Evolutionary conservation across 768 basidiomycete genomes (phyloP), one percentile per base, ranked within the genome.

Genomic region (Fomitopsis serialis): DNA sequence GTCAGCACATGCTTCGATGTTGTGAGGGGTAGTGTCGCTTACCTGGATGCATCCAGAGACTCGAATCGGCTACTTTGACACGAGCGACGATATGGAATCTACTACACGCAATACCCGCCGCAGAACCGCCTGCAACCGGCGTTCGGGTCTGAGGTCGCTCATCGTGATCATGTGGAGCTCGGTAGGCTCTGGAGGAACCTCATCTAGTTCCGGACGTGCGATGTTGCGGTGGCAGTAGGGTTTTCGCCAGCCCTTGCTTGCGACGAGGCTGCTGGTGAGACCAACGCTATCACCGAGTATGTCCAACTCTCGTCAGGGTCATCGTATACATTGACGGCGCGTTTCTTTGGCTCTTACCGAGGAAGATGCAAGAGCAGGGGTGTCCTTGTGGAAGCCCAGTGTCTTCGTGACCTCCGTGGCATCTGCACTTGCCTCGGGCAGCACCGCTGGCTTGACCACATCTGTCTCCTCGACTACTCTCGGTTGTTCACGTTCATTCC

Each of bases 371-470:
- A 80, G 70, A 1, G 75, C 74, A 24, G 78, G 74, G 8, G 78
- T 74, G 51, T 80, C 79, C n/a, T 65, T 68, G 50, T 81, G 78
- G 56, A 74, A 67, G 23, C 79, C 78, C 11, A 80, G 70, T 8
- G 77, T 77, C 43, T 72, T 70, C 9, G 76, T 73, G 23, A 80
- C 58, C n/a, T 75, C 69, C 9, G 76, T 73, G 23, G 79, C 58
- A n/a, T 75, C 68, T 7, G 73, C 72, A 25, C 69, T 72, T 19
- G 56, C 23, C 35, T 34, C 34, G 17, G 2, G 9, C 21, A 22
- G 22, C 17, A 12, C 21, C 21, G 51, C 49, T 7, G 22, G n/a
- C 12, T 17, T 13, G 21, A 27, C n/a, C 12, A 19, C 25, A 17
- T 44, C 19, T 34, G 24, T 23, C 25, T 40, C 45, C 47, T 54